These are phyloP conservation scores for Tausonia pullulans DNA, from an alignment of 1,284 basidiomycete species.

Conservation along the genomic window DNA sequence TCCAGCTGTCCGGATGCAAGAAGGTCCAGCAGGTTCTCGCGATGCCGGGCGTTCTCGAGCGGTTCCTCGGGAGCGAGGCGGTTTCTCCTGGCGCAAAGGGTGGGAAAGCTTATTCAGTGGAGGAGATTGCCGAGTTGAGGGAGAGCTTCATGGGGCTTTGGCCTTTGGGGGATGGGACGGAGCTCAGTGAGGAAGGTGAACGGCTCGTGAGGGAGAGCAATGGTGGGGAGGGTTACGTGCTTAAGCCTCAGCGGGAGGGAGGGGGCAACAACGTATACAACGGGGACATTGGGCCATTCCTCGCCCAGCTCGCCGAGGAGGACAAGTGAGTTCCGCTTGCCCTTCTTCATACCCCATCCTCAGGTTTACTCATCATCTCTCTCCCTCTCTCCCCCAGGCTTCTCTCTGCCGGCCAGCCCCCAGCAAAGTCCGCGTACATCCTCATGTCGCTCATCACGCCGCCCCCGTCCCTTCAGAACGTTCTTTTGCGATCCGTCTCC, in stretches of 20 bases:
- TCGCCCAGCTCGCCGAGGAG: constrained; percentile 52
- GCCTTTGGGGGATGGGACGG: constrained; percentile 38
- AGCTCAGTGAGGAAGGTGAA: constrained; percentile 40
- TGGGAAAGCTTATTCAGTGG: constrained; percentile 33
- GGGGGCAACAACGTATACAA: constrained; percentile 96
- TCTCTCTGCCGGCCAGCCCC: constrained; percentile 1
- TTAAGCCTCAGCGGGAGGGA: constrained; percentile 94
- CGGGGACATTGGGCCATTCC: constrained; percentile 62
- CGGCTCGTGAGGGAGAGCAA: constrained; percentile 42
- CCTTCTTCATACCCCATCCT: constrained; percentile 14
- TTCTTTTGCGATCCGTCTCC: constrained; percentile 48
- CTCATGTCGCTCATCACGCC: constrained; percentile 84
- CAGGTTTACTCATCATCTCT: constrained; percentile 20
- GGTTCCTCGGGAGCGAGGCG: constrained; percentile 46
- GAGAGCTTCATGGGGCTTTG: constrained; percentile 72
- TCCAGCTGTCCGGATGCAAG: constrained; percentile 91
- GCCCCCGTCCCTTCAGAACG: constrained; percentile 54
- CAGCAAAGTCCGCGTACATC: constrained; percentile 56
- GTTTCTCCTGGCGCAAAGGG: constrained; percentile 27
- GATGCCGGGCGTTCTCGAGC: constrained; percentile 58
- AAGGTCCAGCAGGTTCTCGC: constrained; percentile 88
- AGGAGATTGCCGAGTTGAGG: constrained; percentile 45
- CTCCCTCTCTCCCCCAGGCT: background rate
- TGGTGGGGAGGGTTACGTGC: constrained; percentile 52
- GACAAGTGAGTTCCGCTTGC: constrained; percentile 25